These are phyloP conservation scores for Neurospora sp. DNA, from an alignment of 495 filamentous ascomycete species.

Conservation along the genomic window DNA sequence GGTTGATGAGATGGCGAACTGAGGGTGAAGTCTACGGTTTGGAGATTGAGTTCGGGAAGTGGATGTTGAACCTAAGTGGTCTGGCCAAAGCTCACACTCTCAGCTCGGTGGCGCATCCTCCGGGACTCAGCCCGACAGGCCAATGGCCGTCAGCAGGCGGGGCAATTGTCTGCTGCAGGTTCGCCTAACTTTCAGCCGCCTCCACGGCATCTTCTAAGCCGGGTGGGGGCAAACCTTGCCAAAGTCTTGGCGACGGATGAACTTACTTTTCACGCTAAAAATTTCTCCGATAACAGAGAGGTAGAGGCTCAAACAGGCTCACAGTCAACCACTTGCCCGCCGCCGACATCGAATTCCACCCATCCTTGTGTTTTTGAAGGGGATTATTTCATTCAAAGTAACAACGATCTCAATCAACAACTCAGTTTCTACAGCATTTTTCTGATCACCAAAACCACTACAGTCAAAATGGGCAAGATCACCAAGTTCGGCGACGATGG, in stretches of 20 bases:
- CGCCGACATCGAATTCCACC: neutral
- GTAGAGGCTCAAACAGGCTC: neutral
- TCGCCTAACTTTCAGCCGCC: neutral
- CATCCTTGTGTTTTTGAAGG: neutral
- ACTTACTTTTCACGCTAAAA: neutral
- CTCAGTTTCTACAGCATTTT: no score
- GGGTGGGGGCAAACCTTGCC: neutral
- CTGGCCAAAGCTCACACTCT: neutral
- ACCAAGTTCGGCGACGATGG: slow-evolving; percentile 6
- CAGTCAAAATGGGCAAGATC: slow-evolving; percentile 16
- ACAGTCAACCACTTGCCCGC: neutral
- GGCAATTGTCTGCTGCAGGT: neutral
- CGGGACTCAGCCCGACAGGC: neutral
- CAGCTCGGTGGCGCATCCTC: neutral
- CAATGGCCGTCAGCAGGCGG: neutral
- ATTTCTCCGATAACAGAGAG: neutral
- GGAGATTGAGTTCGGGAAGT: neutral
- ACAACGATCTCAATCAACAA: neutral
- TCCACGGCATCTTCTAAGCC: neutral
- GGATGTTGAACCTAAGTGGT: neutral
- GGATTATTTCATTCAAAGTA: neutral
- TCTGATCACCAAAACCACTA: slow-evolving; percentile 12
- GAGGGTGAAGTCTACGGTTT: neutral
- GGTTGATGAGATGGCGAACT: neutral
- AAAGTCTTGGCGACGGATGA: neutral